Conservation (phyloP, 208 protist genomes). For the Trypanosoma scelopori region DNA sequence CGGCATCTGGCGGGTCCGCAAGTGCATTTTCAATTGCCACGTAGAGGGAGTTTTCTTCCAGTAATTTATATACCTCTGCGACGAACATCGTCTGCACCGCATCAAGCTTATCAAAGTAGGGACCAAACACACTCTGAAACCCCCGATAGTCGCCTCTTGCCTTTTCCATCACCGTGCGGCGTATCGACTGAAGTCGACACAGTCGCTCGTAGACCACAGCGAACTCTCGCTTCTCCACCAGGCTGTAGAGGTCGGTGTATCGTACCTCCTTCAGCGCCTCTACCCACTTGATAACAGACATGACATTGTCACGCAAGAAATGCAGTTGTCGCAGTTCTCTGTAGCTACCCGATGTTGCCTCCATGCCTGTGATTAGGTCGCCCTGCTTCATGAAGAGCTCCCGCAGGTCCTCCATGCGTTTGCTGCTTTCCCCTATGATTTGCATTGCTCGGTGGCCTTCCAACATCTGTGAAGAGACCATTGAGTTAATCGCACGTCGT, state of each 20-base stretch:
- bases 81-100: conserved; percentile 70
- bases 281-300: conserved; percentile 79
- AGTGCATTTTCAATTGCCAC: conserved; percentile 78
- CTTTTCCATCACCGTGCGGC: conserved; percentile 65
- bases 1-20: conserved; percentile 44
- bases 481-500: conserved; percentile 70
- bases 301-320: conserved; percentile 79
- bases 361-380: conserved; percentile 69
- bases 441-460: conserved; percentile 76
- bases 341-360: conserved; percentile 65
- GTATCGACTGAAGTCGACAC: conserved; percentile 66
- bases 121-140: conserved; percentile 78
- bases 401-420: conserved; percentile 65
- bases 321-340: conserved; percentile 73
- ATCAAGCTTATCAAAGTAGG: conserved; percentile 88
- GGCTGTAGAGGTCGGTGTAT: conserved; percentile 61
- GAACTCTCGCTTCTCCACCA: conserved; percentile 68
- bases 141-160: conserved; percentile 51
- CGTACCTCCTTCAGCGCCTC: conserved; percentile 81
- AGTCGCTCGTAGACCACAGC: conserved; percentile 63
- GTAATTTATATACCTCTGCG: conserved; percentile 52
- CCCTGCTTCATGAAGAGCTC: conserved; percentile 75
- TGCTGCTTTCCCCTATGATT: conserved; percentile 59
- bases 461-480: conserved; percentile 78
- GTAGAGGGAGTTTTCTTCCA: conserved; percentile 67